Conservation (phyloP, 2,329 filamentous ascomycete genomes). For the Volutella citrinella region DNA sequence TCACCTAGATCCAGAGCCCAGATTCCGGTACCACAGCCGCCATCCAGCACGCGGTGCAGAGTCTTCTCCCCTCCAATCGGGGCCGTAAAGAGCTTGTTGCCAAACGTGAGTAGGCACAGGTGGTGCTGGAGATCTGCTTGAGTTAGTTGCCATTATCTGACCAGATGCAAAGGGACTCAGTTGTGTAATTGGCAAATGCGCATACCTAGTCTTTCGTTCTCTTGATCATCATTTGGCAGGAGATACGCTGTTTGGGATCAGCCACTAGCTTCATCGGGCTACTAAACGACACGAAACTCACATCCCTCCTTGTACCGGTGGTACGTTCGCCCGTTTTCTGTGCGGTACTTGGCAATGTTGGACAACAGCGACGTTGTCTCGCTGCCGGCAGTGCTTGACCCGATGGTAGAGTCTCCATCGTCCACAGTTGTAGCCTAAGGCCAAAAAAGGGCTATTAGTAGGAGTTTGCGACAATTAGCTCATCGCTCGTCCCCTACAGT, state of each 20-base stretch:
- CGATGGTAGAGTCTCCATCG: too few relatives aligned
- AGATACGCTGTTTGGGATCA: neutral
- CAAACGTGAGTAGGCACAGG: conserved; percentile 8
- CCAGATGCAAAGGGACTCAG: neutral
- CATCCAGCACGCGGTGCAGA: conserved; percentile 9
- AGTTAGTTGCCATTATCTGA: conserved; percentile 4
- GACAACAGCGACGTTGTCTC: conserved; percentile 6
- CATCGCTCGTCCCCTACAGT: too few relatives aligned
- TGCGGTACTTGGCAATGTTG: conserved; percentile 10
- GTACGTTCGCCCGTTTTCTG: conserved; percentile 14
- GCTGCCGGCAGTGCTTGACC: too few relatives aligned
- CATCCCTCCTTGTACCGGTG: conserved; percentile 14
- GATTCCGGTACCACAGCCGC: conserved; percentile 14
- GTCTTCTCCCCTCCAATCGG: conserved; percentile 2
- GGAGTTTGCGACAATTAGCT: too few relatives aligned
- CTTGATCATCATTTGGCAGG: too few relatives aligned
- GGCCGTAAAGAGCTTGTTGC: conserved; percentile 6
- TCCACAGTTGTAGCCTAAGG: too few relatives aligned
- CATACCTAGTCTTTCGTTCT: conserved; percentile 12
- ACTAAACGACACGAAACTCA: conserved; percentile 4
- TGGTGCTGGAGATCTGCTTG: conserved; percentile 11
- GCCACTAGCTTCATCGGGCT: neutral
- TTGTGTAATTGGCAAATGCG: too few relatives aligned
- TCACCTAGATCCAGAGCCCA: conserved; percentile 15
- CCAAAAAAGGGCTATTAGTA: too few relatives aligned